Base-by-base conservation (phyloP, 208 protist genomes). In the Balamuthia mandrillaris region DNA sequence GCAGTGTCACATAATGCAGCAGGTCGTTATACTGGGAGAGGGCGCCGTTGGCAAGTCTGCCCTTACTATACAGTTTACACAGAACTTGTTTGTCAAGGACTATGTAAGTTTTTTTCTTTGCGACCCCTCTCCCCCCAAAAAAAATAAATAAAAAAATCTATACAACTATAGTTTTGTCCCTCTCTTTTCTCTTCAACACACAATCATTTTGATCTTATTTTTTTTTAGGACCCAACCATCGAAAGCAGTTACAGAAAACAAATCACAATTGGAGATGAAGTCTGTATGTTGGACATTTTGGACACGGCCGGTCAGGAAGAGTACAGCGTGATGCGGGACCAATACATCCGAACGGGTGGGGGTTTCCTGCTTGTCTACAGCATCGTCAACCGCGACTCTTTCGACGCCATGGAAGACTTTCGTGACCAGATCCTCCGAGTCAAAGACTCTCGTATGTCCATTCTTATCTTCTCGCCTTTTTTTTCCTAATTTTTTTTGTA, bases 301-400 rank as follows among this genome's bases (percentile, higher is more conserved):
- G 92, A 94, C 86, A 94, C 92, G 44, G 92, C 92, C 37, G 92
- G 81, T 18, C 91, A 94, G 77, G 91, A 93, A 61, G 92, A 94
- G 84, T 94, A 90, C 84, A 85, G 45, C n/a, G 90, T 92, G 9
- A 95, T 95, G 90, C 86, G 92, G 51, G 93, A 95, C 52, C 91
- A 95, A 51, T 86, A 72, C 60, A 85, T 81, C 49, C 79, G 79
- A 52, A 81, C 81, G 33, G 88, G 88, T 42, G 83, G 86, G 39
- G 88, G 88, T 61, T 95, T 95, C 85, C 29, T 95, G 16, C 72
- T 78, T 37, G 92, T 94, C 14, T 95, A 94, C 37, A 61, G 78
- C 18, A 88, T 95, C 27, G 89, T 90, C 39, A 70, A 63, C 77
- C 61, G 49, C 42, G 54, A 63, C 52, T 58, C 41, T 29, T 83